Conservation (phyloP, 495 filamentous ascomycete species). For the Penicillium odoratum region DNA sequence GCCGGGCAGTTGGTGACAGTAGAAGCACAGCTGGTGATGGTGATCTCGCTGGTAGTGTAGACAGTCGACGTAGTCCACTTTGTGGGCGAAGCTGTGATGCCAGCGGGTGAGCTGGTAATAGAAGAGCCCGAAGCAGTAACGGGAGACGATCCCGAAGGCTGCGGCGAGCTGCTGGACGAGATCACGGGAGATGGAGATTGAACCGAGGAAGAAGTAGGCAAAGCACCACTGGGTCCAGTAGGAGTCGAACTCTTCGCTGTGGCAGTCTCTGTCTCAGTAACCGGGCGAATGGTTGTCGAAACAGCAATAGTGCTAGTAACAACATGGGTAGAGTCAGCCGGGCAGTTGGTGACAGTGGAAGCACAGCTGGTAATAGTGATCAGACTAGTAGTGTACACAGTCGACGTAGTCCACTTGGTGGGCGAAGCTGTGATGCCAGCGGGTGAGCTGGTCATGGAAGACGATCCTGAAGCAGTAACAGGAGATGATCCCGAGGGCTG, state of each 20-base stretch:
- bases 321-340: slow-evolving; percentile 41
- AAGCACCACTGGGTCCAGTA: background rate
- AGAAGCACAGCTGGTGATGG: slow-evolving; percentile 57
- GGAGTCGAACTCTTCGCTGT: background rate
- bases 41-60: slow-evolving; percentile 57
- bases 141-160: background rate
- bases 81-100: slow-evolving; percentile 3
- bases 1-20: slow-evolving; percentile 61
- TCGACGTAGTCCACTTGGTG: slow-evolving; percentile 51
- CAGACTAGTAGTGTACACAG: slow-evolving; percentile 57
- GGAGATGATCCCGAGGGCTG: background rate
- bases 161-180: background rate
- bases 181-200: slow-evolving; percentile 2
- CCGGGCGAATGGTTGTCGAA: slow-evolving; percentile 4
- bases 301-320: slow-evolving; percentile 2
- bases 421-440: background rate
- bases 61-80: slow-evolving; percentile 58
- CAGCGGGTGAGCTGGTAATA: background rate
- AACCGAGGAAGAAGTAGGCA: slow-evolving; percentile 22
- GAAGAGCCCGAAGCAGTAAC: background rate
- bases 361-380: slow-evolving; percentile 60
- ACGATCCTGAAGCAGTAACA: no score
- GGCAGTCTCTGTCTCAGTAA: slow-evolving; percentile 10
- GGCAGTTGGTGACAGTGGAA: slow-evolving; percentile 60
- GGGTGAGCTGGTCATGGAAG: no score